Evolutionary conservation across 2,329 filamentous ascomycete species (phyloP).

Genomic region (Aureobasidium melanogenum): DNA sequence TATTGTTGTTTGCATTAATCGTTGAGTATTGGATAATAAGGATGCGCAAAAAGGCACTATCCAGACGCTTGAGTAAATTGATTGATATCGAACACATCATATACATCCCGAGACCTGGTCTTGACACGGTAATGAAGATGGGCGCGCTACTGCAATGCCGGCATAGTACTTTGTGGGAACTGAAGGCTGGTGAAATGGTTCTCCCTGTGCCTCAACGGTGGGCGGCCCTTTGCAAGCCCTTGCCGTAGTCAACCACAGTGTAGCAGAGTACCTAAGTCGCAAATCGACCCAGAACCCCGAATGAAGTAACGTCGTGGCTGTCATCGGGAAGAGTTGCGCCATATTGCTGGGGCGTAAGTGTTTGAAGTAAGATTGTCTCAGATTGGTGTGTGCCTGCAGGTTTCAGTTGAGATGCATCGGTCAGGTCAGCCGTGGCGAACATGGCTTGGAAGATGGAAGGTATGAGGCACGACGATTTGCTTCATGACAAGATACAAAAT

Average conservation of each 20-base stretch:
- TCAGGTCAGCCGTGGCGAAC: neutral
- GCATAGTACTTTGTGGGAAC: neutral
- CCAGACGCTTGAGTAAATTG: neutral
- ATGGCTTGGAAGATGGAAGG: neutral
- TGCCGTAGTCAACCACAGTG: neutral
- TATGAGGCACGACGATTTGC: neutral
- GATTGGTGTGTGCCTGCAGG: constrained; percentile 7
- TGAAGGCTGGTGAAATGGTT: neutral
- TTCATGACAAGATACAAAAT: neutral
- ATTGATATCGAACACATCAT: neutral
- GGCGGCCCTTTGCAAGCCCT: neutral
- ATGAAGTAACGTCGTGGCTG: constrained; percentile 5
- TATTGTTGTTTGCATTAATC: neutral
- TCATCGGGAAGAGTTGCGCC: constrained; percentile 5
- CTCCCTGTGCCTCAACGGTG: neutral
- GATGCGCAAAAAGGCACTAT: neutral
- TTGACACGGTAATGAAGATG: neutral
- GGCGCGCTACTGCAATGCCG: constrained; percentile 6
- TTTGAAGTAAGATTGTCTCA: constrained; percentile 11
- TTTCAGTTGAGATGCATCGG: constrained; percentile 4
- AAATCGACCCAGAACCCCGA: neutral
- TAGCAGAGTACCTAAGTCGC: neutral
- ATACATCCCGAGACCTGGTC: neutral
- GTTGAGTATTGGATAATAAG: constrained; percentile 3
- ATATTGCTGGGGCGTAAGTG: neutral